Evolutionary conservation across 257 asterid genomes (phyloP), one percentile per base, ranked within the genome.

Genomic region (Forsythia suspensa): DNA sequence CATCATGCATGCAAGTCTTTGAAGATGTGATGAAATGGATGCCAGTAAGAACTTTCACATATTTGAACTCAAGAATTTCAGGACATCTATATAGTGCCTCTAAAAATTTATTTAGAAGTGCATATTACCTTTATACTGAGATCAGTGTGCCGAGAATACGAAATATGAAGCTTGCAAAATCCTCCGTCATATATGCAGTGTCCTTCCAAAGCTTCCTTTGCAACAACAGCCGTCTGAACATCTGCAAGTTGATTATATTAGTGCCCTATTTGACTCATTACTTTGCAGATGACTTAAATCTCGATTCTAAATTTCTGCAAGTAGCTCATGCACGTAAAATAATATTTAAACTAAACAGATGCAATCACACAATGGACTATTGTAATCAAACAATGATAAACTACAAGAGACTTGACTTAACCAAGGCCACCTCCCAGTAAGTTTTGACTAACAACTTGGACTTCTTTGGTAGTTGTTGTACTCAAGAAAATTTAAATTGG

Each of bases 141-240:
- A 88, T 96, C 99, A 75, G 94, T 92, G 86, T 96, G 98, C 46
- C 98, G 91, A 78, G 99, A 95, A 88, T 92, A 93, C 57, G 98
- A 91, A 81, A 95, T 85, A 76, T 93, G 99, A 82, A 95, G 97
- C 88, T 95, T 95, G 96, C 99, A 95, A 87, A 74, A 95, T 77
- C 99, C 99, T 68, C 99, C 99, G 51, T 93, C 99, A 21, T 93
- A 93, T 84, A 95, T 95, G 89, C 97, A 92, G 83, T 95, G 99
- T 65, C 98, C 98, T 87, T 95, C 99, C 86, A 95, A 84, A 78
- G 97, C 88, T 79, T 92, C 97, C 90, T 96, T 96, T n/a, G 98
- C 98, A 77, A 85, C 91, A 77, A 92, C 95, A 81, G 99, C 97
- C 8, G 92, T 92, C 87, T 86, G 99, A 78, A 96, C 92, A 94